Base-by-base conservation (phyloP, 345 rosid species). In the Eucalyptus tenuipes region DNA sequence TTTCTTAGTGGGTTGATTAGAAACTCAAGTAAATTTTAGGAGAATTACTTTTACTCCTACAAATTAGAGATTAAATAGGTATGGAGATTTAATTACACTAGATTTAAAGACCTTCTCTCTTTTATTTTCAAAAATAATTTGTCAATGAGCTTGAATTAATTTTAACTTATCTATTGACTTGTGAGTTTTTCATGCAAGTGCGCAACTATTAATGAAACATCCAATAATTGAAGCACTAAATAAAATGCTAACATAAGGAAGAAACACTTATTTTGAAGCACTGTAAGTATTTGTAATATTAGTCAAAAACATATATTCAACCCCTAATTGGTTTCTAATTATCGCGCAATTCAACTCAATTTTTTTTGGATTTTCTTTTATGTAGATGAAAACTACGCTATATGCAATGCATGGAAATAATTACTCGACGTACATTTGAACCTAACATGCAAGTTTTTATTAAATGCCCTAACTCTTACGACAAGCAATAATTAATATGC, bases 341-440 rank as follows among this genome's bases (percentile, higher is more conserved):
- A 22, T 55, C 2, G 0, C 1, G 0, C 29, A 55, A 22, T 55
- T 55, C 3, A 24, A 55, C 61, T 55, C 3, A 55, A 55, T 55
- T 55, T 1, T 24, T 24, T 55, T 55, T 55, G 29, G 29, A 55
- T 55, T 55, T 55, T 55, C 61, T 55, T 24, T 24, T 55, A 55
- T 24, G 24, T 55, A 55, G 29, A 55, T 55, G 61, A 55, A 55
- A 55, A 24, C 29, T 55, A 55, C 1, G 13, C 61, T 55, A 55
- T 55, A 55, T 55, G 61, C 13, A 55, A 22, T 52, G 61, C 61
- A 55, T 24, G 61, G 61, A 55, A 55, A 24, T 55, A 55, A 10
- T 55, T 55, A 24, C 61, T 55, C 3, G 0, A 55, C 3, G 0
- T 55, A 24, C 61, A 52, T 52, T 52, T 52, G 57, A 52, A 52